Evolutionary conservation across 352 stramenopile species (phyloP).

Genomic region (Thalassiosira delicatula): DNA sequence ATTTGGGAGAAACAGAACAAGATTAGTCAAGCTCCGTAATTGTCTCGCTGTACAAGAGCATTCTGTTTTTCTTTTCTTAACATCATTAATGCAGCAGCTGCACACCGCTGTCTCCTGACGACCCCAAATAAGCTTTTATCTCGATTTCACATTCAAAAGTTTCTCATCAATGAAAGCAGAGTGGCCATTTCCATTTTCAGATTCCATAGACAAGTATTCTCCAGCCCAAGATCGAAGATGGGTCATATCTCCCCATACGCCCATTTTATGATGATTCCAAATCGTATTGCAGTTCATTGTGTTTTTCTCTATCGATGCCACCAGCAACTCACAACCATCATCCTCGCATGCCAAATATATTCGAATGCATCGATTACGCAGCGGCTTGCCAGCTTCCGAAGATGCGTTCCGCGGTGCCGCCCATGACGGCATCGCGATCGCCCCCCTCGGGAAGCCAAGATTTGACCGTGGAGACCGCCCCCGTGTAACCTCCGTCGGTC

Average conservation of each 20-base stretch:
- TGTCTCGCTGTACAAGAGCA: no score
- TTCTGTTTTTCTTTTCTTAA: no score
- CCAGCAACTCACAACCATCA: no score
- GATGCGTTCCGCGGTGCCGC: slow-evolving; percentile 66
- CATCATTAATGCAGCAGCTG: no score
- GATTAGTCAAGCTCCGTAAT: slow-evolving; percentile 10
- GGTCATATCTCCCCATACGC: no score
- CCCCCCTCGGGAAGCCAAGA: slow-evolving; percentile 70
- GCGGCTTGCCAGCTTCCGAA: slow-evolving; percentile 71
- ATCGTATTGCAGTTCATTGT: no score
- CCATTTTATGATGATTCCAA: no score
- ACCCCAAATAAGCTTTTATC: no score
- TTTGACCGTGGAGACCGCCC: slow-evolving; percentile 72
- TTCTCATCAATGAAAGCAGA: neutral
- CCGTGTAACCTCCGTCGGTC: slow-evolving; percentile 66
- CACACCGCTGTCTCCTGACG: no score
- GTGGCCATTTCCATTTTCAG: neutral
- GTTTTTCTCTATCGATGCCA: no score
- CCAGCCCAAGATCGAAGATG: neutral
- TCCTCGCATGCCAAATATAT: neutral
- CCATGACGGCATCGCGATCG: slow-evolving; percentile 68
- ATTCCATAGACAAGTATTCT: neutral
- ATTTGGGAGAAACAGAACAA: slow-evolving; percentile 78
- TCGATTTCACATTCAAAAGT: neutral
- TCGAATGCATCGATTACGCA: neutral